Base-by-base conservation (phyloP, 2,329 filamentous ascomycete species). In the Aureobasidium sp. region DNA sequence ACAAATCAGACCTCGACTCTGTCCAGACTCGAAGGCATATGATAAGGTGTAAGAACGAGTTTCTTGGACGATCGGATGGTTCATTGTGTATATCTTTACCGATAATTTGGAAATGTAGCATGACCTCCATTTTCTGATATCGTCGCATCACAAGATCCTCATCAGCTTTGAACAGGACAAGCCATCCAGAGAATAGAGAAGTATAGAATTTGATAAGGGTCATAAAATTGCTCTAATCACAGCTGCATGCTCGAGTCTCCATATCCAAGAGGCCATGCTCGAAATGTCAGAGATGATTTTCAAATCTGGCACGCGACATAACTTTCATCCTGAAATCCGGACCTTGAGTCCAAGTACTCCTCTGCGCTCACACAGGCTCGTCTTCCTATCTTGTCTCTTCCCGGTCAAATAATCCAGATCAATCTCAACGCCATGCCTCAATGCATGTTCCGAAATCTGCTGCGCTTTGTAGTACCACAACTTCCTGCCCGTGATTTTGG, bases 351-450 rank as follows among this genome's bases (percentile, higher is more conserved):
- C 51, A 29, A 29, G 51, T 5, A 32, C 27, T 26, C 53, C 29
- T 36, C 53, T 37, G 13, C 53, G 34, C 39, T 44, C 39, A 24
- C 15, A 55, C 9, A 55, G n/a, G n/a, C 13, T 39, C 15, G 34
- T 27, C 39, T 9, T n/a, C 5, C 29, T 46, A 12, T 27, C 15
- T 12, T 44, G 39, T 29, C 13, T 46, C 17, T 20, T 57, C n/a
- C 27, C n/a, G 20, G 12, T 27, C 12, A 57, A 26, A n/a, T 46
- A 27, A 13, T 46, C 27, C 3, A 57, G 15, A 26, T 57, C 53
- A 24, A 57, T 44, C 13, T 46, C 39, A 9, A 57, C 53, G 6
- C 53, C 53, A 57, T 57, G 53, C 29, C 20, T 46, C 41, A 57
- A 26, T 10, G 53, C 53, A 24, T 34, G 24, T 17, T 46, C 53